Conservation (phyloP, 176 grass and related monocot species). For the Tillandsia fasciculata region DNA sequence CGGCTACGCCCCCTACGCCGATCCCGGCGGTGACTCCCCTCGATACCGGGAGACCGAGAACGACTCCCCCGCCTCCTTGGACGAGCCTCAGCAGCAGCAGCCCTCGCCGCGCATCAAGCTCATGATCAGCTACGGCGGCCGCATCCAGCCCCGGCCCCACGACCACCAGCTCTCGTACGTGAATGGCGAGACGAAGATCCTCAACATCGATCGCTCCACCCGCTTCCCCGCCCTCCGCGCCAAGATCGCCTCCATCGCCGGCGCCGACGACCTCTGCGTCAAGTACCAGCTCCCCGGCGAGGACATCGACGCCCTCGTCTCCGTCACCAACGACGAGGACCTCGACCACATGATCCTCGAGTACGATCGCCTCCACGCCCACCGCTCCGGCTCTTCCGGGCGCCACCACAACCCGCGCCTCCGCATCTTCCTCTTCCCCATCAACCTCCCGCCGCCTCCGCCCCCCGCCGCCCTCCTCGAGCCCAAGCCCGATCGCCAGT, state of each 20-base stretch:
- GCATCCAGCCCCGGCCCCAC: constrained; percentile 74
- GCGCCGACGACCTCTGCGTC: constrained; percentile 41
- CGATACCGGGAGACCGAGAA: constrained; percentile 29
- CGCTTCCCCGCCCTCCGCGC: constrained; percentile 53
- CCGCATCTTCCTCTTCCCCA: constrained; percentile 86
- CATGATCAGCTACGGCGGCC: constrained; percentile 93
- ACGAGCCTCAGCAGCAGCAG: neutral
- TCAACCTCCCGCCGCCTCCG: constrained; percentile 34
- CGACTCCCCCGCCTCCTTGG: constrained; percentile 22
- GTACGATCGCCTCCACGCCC: constrained; percentile 70
- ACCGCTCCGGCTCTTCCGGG: constrained; percentile 35
- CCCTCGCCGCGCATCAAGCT: constrained; percentile 36
- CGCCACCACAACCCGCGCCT: constrained; percentile 37
- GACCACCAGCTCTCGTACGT: constrained; percentile 88
- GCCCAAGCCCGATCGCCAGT: constrained; percentile 51
- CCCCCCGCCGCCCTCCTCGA: constrained; percentile 37
- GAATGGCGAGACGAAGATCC: constrained; percentile 96
- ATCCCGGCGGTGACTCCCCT: constrained; percentile 66
- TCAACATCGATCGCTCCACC: constrained; percentile 65
- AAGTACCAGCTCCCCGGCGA: constrained; percentile 99
- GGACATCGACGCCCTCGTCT: constrained; percentile 94
- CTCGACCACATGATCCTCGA: constrained; percentile 79
- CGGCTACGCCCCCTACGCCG: constrained; percentile 27
- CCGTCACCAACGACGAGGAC: constrained; percentile 95
- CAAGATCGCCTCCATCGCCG: constrained; percentile 31